phyloP scores from a whole-genome alignment of 1,284 basidiomycete species.

The Cerrena zonata region DNA sequence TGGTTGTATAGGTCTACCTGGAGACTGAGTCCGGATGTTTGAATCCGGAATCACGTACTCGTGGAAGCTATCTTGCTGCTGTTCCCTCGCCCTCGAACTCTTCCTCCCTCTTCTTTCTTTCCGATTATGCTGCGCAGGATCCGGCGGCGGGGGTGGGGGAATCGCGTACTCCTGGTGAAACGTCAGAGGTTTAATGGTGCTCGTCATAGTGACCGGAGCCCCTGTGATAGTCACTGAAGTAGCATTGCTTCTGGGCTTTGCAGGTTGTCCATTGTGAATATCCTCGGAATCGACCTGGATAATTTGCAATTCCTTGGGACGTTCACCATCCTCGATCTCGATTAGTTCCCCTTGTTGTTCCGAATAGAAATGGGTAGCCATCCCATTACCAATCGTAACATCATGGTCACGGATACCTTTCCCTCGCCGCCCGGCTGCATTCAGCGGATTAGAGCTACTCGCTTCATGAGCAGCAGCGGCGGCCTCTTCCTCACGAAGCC shows the following conservation, averaged over 20 bases:
- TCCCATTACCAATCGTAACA: background rate
- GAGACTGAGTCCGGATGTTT: constrained; percentile 10
- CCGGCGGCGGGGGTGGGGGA: background rate
- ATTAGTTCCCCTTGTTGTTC: constrained; percentile 4
- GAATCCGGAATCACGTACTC: background rate
- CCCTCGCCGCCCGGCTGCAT: background rate
- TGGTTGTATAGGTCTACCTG: constrained; percentile 6
- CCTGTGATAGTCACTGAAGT: background rate
- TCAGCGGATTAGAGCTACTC: background rate
- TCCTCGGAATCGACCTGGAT: constrained; percentile 22
- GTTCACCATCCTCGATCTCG: constrained; percentile 6
- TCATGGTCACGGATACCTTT: background rate
- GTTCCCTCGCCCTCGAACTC: constrained; percentile 14
- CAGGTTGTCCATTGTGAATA: constrained; percentile 6
- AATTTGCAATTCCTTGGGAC: constrained; percentile 25
- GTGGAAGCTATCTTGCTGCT: constrained; percentile 11
- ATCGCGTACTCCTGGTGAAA: constrained; percentile 26
- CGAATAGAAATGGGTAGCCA: constrained; percentile 2
- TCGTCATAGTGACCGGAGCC: constrained; percentile 8
- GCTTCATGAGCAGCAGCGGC: too few relatives aligned
- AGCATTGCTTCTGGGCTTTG: background rate
- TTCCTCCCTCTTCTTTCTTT: background rate
- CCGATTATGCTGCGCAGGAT: background rate
- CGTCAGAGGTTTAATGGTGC: constrained; percentile 22
- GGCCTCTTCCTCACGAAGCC: background rate